Conservation (phyloP, 371 early-diverging fungal species). For the Mucor racemosus region DNA sequence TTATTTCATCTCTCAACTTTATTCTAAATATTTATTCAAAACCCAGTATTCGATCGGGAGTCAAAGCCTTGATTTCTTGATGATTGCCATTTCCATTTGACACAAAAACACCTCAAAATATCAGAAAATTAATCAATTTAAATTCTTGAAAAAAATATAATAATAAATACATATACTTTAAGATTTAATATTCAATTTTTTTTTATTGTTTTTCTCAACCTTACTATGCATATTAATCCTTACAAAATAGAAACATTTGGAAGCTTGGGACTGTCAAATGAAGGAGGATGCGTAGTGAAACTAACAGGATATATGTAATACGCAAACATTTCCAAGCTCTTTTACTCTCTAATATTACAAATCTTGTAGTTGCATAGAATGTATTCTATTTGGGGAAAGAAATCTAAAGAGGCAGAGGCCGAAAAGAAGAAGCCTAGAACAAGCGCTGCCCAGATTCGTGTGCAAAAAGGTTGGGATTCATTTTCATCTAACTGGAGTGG, state of each 20-base stretch:
- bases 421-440: constrained; percentile 85
- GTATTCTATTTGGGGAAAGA: constrained; percentile 80
- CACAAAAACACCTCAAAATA: neutral
- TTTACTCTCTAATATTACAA: neutral
- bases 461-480: constrained; percentile 85
- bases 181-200: neutral
- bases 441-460: constrained; percentile 87
- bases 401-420: constrained; percentile 76
- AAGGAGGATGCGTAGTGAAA: constrained; percentile 3
- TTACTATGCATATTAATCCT: neutral
- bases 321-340: neutral
- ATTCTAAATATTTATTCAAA: too few species aligned
- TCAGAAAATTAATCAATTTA: neutral
- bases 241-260: neutral
- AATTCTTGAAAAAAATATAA: neutral
- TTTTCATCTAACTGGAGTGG: neutral
- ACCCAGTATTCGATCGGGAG: constrained; percentile 6
- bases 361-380: constrained; percentile 9
- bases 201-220: too few species aligned
- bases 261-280: constrained; percentile 6
- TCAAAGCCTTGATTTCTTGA: constrained; percentile 1
- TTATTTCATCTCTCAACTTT: too few species aligned
- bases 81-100: neutral
- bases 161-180: neutral
- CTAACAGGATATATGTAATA: neutral